These are phyloP conservation scores for Podospora fimiseda DNA, from an alignment of 495 filamentous ascomycete genomes.

Conservation along the genomic window DNA sequence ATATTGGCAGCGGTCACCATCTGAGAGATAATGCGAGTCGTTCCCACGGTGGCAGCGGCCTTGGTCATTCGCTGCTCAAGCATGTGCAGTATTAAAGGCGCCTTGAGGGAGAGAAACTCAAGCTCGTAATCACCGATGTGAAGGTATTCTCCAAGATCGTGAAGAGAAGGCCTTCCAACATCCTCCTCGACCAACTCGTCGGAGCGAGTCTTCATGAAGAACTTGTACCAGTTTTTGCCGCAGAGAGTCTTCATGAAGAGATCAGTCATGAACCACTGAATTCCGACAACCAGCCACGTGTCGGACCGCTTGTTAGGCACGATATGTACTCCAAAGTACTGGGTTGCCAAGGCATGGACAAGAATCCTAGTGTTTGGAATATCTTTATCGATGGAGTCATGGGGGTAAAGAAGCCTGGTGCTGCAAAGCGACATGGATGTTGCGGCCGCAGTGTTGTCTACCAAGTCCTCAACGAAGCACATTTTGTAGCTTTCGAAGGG, in stretches of 20 bases:
- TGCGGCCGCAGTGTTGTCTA: constrained; percentile 63
- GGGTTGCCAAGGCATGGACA: constrained; percentile 77
- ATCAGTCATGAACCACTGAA: constrained; percentile 89
- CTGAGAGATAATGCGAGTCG: constrained; percentile 75
- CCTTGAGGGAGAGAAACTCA: constrained; percentile 88
- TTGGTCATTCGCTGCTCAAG: constrained; percentile 86
- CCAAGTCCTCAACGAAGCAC: constrained; percentile 86
- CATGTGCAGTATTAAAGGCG: constrained; percentile 86
- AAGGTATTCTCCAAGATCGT: constrained; percentile 69
- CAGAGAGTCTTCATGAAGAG: constrained; percentile 81
- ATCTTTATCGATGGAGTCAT: constrained; percentile 74
- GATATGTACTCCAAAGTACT: constrained; percentile 90
- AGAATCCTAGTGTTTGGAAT: constrained; percentile 69
- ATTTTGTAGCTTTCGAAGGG: constrained; percentile 84
- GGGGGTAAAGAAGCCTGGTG: constrained; percentile 73
- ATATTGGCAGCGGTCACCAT: constrained; percentile 78
- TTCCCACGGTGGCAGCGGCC: constrained; percentile 70
- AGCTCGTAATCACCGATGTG: constrained; percentile 73
- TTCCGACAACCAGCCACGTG: constrained; percentile 84
- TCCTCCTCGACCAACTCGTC: constrained; percentile 80
- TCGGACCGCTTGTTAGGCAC: constrained; percentile 74
- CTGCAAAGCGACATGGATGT: constrained; percentile 83
- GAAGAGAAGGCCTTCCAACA: constrained; percentile 72
- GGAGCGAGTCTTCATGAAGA: constrained; percentile 77
- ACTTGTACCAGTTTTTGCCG: constrained; percentile 90